Percentiles rank a stretch among this genome's conserved stretches.
phyloP scores from a whole-genome alignment of 2,329 filamentous ascomycete species.

The Massarina eburnea region DNA sequence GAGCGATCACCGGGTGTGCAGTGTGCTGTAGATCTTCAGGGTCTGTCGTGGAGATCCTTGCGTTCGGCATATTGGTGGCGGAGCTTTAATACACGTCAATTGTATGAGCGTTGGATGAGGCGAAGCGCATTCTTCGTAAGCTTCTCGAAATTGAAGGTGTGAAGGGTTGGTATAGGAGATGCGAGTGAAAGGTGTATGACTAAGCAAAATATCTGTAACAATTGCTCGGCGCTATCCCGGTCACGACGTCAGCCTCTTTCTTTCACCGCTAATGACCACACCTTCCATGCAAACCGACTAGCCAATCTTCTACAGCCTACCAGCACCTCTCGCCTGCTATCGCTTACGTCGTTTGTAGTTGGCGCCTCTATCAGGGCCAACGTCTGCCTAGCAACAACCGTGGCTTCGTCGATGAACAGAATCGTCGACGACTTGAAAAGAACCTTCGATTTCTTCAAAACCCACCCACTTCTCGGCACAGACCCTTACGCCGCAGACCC shows the following conservation, averaged over 20 bases:
- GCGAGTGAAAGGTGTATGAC: not conserved
- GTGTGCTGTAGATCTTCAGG: no score
- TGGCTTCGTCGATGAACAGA: conserved; percentile 39
- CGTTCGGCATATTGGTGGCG: no score
- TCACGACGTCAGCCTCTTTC: conserved; percentile 19
- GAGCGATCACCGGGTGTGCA: no score
- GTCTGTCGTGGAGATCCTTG: no score
- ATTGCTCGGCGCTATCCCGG: conserved; percentile 13
- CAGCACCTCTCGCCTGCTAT: conserved; percentile 8
- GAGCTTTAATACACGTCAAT: no score
- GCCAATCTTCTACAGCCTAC: conserved; percentile 11
- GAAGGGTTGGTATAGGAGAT: no score
- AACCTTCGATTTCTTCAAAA: conserved; percentile 37
- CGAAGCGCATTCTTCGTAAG: no score
- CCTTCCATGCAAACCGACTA: conserved; percentile 18
- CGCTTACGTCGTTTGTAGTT: conserved; percentile 12
- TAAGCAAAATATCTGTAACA: not conserved
- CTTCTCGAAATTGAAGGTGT: no score
- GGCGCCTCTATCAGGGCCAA: not conserved
- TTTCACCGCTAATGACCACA: conserved; percentile 20
- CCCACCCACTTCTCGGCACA: conserved; percentile 31
- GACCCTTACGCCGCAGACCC: conserved; percentile 10
- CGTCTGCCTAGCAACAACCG: conserved; percentile 24
- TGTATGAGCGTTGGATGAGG: no score
- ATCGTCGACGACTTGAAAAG: conserved; percentile 40